A percentile compares a stretch with the other conserved stretches of the same genome.
These are phyloP conservation scores for Metschnikowia colocasiae DNA, from an alignment of 805 yeast genomes.

Conservation along the genomic window DNA sequence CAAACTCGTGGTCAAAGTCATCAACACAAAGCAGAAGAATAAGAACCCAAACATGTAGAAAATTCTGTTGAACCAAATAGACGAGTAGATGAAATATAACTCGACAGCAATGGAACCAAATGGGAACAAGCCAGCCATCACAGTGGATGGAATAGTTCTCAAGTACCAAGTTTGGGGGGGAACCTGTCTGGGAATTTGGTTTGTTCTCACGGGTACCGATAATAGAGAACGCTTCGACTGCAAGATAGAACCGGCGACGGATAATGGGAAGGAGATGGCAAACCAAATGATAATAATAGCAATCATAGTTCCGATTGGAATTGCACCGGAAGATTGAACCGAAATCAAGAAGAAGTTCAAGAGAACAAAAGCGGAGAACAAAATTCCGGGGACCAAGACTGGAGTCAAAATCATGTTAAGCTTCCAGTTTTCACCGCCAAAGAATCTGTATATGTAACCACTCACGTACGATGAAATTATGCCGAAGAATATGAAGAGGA, in stretches of 20 bases:
- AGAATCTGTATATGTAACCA: slow-evolving; percentile 77
- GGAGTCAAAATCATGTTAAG: slow-evolving; percentile 82
- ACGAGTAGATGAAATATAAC: slow-evolving; percentile 85
- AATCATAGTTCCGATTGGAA: slow-evolving; percentile 85
- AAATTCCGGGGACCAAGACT: slow-evolving; percentile 72
- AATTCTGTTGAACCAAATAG: slow-evolving; percentile 90
- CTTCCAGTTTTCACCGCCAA: slow-evolving; percentile 92
- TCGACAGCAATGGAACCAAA: slow-evolving; percentile 94
- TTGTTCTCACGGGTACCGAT: slow-evolving; percentile 79
- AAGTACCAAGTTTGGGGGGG: slow-evolving; percentile 88
- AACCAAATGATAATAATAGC: slow-evolving; percentile 85
- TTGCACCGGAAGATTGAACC: slow-evolving; percentile 87
- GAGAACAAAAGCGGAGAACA: slow-evolving; percentile 60
- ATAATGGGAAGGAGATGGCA: slow-evolving; percentile 75
- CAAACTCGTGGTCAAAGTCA: slow-evolving; percentile 75
- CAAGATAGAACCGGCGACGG: slow-evolving; percentile 75
- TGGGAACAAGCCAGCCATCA: slow-evolving; percentile 88
- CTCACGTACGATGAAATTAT: slow-evolving; percentile 84
- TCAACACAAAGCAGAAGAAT: slow-evolving; percentile 79
- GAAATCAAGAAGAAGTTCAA: slow-evolving; percentile 79
- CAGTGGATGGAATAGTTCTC: slow-evolving; percentile 59
- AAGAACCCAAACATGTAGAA: slow-evolving; percentile 98
- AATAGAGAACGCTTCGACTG: slow-evolving; percentile 61
- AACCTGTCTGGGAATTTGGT: slow-evolving; percentile 94
- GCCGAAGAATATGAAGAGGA: slow-evolving; percentile 77